These are phyloP conservation scores for Prunus mongolica DNA, from an alignment of 306 rosid genomes.

Conservation along the genomic window DNA sequence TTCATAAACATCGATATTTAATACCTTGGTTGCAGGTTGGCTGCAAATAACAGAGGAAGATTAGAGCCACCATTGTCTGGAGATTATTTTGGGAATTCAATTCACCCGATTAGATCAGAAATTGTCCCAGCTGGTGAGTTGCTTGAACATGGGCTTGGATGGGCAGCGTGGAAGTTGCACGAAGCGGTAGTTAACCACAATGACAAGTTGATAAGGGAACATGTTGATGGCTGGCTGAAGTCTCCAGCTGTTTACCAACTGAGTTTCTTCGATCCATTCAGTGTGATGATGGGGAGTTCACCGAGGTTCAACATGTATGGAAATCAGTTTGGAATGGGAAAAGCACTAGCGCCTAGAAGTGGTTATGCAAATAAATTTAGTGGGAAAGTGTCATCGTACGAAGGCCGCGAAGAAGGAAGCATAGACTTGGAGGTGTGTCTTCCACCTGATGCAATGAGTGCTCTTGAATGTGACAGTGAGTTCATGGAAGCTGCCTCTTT, in stretches of 20 bases:
- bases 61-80: slow-evolving; percentile 38
- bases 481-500: slow-evolving; percentile 36
- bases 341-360: slow-evolving; percentile 41
- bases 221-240: slow-evolving; percentile 20
- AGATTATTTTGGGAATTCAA: slow-evolving; percentile 49
- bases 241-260: slow-evolving; percentile 1
- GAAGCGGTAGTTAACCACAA: slow-evolving; percentile 31
- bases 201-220: neutral
- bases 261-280: neutral
- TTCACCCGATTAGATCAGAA: neutral
- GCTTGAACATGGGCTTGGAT: slow-evolving; percentile 36
- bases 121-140: slow-evolving; percentile 33
- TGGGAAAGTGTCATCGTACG: slow-evolving; percentile 42
- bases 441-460: slow-evolving; percentile 30
- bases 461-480: slow-evolving; percentile 44
- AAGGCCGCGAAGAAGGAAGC: slow-evolving; percentile 52
- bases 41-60: slow-evolving; percentile 38
- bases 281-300: slow-evolving; percentile 51
- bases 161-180: slow-evolving; percentile 62
- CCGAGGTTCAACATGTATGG: slow-evolving; percentile 62
- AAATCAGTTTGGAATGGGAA: slow-evolving; percentile 75
- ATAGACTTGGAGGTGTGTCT: slow-evolving; percentile 59
- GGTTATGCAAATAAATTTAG: slow-evolving; percentile 49
- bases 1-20: neutral
- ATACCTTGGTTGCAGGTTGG: slow-evolving; percentile 11